A percentile compares a stretch with the other conserved stretches of the same genome.
These are phyloP conservation scores for Zoysia japonica DNA, from an alignment of 176 grass and related monocot genomes.

Conservation along the genomic window DNA sequence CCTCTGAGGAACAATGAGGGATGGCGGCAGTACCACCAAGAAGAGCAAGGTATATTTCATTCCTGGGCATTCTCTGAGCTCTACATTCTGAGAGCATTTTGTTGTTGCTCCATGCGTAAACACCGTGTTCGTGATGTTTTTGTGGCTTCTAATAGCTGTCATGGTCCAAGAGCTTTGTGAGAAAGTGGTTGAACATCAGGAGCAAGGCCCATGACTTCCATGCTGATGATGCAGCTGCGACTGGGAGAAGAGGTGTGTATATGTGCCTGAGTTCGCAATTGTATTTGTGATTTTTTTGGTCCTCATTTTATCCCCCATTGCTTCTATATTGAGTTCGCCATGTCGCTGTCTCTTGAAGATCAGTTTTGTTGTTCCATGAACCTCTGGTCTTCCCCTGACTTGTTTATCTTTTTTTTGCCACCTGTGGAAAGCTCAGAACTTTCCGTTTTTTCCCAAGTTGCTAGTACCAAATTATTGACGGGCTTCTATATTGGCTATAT, in stretches of 20 bases:
- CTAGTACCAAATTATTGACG: conserved; percentile 5
- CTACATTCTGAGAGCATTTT: conserved; percentile 3
- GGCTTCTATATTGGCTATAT: conserved; percentile 16
- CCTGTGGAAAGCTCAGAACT: not conserved
- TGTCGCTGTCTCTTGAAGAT: conserved; percentile 37
- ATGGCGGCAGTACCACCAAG: conserved; percentile 66
- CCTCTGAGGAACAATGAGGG: conserved; percentile 69
- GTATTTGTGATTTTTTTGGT: not conserved
- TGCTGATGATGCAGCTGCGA: conserved; percentile 72
- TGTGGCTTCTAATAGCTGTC: conserved; percentile 53
- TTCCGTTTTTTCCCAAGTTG: conserved; percentile 2
- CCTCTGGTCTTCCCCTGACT: conserved; percentile 14
- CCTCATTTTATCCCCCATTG: conserved; percentile 26
- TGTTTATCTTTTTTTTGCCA: conserved; percentile 33
- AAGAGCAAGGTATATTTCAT: conserved; percentile 71
- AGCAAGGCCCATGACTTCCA: conserved; percentile 94
- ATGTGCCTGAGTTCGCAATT: not conserved
- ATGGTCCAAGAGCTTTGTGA: conserved; percentile 89
- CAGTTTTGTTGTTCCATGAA: conserved; percentile 37
- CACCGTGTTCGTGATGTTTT: conserved; percentile 10
- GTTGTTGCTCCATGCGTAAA: conserved; percentile 14
- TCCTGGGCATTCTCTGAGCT: conserved; percentile 9
- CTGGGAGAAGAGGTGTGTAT: conserved; percentile 35
- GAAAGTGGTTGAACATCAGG: conserved; percentile 96
- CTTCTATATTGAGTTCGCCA: conserved; percentile 21